Conservation (phyloP, 129 eudicot species). For the Chrysanthemum lavandulifolium region DNA sequence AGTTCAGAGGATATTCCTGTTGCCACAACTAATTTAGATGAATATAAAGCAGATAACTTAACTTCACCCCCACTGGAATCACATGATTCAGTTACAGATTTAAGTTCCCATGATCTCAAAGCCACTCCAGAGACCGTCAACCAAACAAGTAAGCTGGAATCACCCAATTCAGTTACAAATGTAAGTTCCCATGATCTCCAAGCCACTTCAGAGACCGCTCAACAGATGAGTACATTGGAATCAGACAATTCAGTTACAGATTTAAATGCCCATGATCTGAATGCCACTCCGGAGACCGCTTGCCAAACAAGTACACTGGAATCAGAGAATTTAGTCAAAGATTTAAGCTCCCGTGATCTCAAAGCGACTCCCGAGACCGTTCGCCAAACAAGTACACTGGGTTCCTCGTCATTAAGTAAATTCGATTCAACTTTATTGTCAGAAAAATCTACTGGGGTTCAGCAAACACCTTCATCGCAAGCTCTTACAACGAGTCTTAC, state of each 20-base stretch:
- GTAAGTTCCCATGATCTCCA: constrained; percentile 39
- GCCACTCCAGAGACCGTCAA: constrained; percentile 26
- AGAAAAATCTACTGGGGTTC: constrained; percentile 52
- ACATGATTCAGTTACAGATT: constrained; percentile 27
- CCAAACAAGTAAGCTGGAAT: constrained; percentile 54
- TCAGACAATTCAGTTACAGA: constrained; percentile 34
- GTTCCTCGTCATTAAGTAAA: constrained; percentile 47
- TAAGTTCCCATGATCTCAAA: constrained; percentile 40
- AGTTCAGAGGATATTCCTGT: constrained; percentile 72
- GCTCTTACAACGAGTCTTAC: constrained; percentile 48
- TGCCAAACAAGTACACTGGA: constrained; percentile 51
- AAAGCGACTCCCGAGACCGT: constrained; percentile 36
- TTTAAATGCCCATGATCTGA: constrained; percentile 34
- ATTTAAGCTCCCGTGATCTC: constrained; percentile 34
- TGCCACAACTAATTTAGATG: constrained; percentile 26
- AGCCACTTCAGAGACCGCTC: constrained; percentile 30
- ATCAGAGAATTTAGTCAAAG: constrained; percentile 33
- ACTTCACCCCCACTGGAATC: constrained; percentile 32
- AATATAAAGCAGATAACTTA: constrained; percentile 33
- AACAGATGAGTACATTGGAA: constrained; percentile 53
- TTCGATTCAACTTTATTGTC: constrained; percentile 59
- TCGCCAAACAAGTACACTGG: constrained; percentile 48
- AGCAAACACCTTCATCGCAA: constrained; percentile 53
- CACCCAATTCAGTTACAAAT: constrained; percentile 32
- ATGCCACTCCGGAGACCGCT: constrained; percentile 31